phyloP scores from a whole-genome alignment of 495 filamentous ascomycete genomes.

The Aspergillus egyptiacus region DNA sequence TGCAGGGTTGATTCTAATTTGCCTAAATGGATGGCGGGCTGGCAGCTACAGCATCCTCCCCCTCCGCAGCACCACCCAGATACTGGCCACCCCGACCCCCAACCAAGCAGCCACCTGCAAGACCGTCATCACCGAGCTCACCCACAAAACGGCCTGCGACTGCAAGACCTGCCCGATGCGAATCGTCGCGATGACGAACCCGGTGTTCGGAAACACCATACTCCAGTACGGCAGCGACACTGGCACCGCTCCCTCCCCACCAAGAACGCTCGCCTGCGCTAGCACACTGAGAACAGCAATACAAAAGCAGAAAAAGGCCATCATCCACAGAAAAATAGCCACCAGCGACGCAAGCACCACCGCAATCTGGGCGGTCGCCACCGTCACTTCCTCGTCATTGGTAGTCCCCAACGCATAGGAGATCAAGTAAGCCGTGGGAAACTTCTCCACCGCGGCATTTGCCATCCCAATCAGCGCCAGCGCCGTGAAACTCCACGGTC shows the following conservation, averaged over 20 bases:
- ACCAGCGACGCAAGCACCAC: constrained; percentile 34
- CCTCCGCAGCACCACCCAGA: not conserved
- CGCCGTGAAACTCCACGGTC: constrained; percentile 53
- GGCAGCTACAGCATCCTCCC: not conserved
- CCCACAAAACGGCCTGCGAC: constrained; percentile 26
- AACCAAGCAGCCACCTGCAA: constrained; percentile 15
- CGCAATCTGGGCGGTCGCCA: constrained; percentile 22
- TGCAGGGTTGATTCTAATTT: too few relatives aligned
- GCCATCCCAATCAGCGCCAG: constrained; percentile 54
- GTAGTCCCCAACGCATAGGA: not conserved
- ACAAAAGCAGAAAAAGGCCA: constrained; percentile 31
- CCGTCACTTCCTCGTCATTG: too few relatives aligned
- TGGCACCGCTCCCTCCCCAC: constrained; percentile 5
- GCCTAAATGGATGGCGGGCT: too few relatives aligned
- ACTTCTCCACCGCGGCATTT: constrained; percentile 22
- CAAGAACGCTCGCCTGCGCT: constrained; percentile 29
- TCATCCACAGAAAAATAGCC: constrained; percentile 39
- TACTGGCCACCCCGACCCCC: not conserved
- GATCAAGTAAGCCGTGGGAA: constrained; percentile 11
- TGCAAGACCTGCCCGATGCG: constrained; percentile 26
- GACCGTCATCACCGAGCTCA: constrained; percentile 17
- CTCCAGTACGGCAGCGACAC: constrained; percentile 23
- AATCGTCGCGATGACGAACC: constrained; percentile 30
- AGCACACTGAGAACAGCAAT: constrained; percentile 32
- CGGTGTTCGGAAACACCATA: constrained; percentile 31